These are phyloP conservation scores for Sporothrix pallida DNA, from an alignment of 2,329 filamentous ascomycete genomes.

Conservation along the genomic window DNA sequence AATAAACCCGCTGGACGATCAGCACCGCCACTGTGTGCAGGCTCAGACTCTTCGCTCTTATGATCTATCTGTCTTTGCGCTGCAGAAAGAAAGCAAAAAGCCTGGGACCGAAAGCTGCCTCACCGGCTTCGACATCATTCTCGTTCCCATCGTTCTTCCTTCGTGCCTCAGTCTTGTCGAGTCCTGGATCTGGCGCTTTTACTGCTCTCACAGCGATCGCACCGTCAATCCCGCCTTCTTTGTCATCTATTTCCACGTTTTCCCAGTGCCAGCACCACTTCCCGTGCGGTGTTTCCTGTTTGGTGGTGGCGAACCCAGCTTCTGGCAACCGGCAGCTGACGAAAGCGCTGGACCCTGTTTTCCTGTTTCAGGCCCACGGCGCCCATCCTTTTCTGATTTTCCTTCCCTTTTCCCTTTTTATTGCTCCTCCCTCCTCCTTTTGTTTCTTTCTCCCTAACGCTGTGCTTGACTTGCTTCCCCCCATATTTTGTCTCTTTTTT, in stretches of 20 bases:
- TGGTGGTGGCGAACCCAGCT: conserved; percentile 22
- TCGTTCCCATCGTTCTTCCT: not conserved
- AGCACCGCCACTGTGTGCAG: not conserved
- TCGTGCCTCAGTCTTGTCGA: not conserved
- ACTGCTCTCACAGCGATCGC: not conserved
- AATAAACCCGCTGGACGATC: not conserved
- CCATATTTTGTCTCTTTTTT: not conserved
- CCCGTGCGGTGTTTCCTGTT: conserved; percentile 28
- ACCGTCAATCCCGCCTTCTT: not conserved
- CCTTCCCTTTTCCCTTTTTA: conserved; percentile 4
- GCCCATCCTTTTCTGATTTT: not conserved
- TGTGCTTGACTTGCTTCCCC: not conserved
- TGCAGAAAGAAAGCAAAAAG: not conserved
- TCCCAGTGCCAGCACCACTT: not conserved
- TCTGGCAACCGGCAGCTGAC: conserved; percentile 24
- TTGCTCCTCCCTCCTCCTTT: conserved; percentile 20
- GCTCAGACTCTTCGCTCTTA: not conserved
- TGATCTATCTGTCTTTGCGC: not conserved
- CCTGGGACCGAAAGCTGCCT: not conserved
- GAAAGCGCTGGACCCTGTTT: conserved; percentile 27
- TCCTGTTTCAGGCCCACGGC: conserved; percentile 26
- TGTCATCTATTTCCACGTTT: conserved; percentile 27
- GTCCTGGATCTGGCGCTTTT: too few relatives aligned
- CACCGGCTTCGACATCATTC: not conserved
- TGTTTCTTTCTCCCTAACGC: not conserved